A percentile compares a stretch with the other conserved stretches of the same genome.
Conservation (phyloP, 371 early-diverging fungal genomes). For the Cokeromyces recurvatus region DNA sequence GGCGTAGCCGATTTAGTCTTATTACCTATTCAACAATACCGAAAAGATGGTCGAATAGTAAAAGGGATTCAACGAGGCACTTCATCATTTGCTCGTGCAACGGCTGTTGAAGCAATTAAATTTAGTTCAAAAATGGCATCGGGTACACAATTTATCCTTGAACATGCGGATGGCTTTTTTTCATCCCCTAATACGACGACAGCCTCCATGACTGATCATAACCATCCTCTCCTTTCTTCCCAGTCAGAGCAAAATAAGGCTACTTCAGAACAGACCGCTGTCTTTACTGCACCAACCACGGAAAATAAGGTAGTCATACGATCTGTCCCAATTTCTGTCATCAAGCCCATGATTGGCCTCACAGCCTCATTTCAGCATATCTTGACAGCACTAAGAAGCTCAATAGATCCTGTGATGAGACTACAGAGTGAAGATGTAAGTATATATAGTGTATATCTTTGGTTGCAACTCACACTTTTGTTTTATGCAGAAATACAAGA, state of each 20-base stretch:
- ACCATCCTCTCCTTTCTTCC: conserved; percentile 2
- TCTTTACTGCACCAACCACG: neutral
- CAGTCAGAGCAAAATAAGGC: conserved; percentile 6
- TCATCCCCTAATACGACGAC: conserved; percentile 3
- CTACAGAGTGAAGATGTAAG: conserved; percentile 80
- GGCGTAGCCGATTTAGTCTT: conserved; percentile 92
- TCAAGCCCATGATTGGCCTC: conserved; percentile 94
- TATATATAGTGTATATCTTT: too few species aligned
- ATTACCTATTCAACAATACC: conserved; percentile 91
- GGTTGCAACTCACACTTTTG: neutral
- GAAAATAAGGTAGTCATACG: conserved; percentile 66
- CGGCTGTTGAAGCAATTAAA: conserved; percentile 88
- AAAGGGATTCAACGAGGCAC: conserved; percentile 84
- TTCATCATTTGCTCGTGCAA: conserved; percentile 82
- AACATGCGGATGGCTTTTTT: conserved; percentile 85
- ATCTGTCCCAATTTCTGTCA: conserved; percentile 92
- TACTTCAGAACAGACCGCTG: neutral
- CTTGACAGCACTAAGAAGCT: conserved; percentile 84
- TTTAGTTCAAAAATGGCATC: conserved; percentile 84
- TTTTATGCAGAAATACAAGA: conserved; percentile 10
- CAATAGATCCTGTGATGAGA: conserved; percentile 79
- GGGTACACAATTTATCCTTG: conserved; percentile 87
- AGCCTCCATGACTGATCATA: conserved; percentile 1
- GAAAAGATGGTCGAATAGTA: conserved; percentile 86
- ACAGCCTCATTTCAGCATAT: conserved; percentile 92